Base-by-base conservation (phyloP, 768 basidiomycete species). In the Podaxis sp. region DNA sequence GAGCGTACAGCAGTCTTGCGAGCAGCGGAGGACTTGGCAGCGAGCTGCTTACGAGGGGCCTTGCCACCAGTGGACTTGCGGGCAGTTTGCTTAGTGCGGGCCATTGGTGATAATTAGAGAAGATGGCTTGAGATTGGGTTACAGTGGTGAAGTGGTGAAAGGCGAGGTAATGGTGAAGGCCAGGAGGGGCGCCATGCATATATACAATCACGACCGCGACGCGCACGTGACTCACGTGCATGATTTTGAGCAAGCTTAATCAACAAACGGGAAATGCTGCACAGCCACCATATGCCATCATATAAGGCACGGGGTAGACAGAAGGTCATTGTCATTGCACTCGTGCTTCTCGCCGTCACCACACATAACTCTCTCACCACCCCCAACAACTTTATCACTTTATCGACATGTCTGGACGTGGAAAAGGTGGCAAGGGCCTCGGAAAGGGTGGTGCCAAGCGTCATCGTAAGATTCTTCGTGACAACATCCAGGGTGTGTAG, bases 401-500 rank as follows among this genome's bases (percentile, higher is more conserved):
- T 65, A 64, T 65, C 59, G 71, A 80, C 73, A 94, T 96, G 94
- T 95, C 94, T 85, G 94, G 94, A 81, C 93, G 94, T 76, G 94
- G 94, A 75, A 96, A 96, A 83, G 90, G 94, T 80, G 93, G 93
- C 74, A 96, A 95, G 83, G 94, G 94, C 76, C 91, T 96, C 76
- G 94, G 94, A 79, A 96, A 96, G 87, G 93, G 94, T 73, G 94
- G 94, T 75, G 92, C 93, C 47, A 94, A 94, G 84, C 89, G 94
- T 77, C 94, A 96, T 79, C 90, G 94, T 74, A 97, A 96, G 81
- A 94, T 97, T 77, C 85, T 96, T 73, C 93, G 93, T 78, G 71
- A 71, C 65, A 74, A 72, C 69, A 76, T 74, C 70, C 74, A 65
- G 72, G 74, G 76, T 64, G 65, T 72, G 64, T 47, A 17, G 25